Evolutionary conservation across 2,329 filamentous ascomycete species (phyloP), one percentile per base, ranked within the genome.

Genomic region (Coleophoma crateriformis): DNA sequence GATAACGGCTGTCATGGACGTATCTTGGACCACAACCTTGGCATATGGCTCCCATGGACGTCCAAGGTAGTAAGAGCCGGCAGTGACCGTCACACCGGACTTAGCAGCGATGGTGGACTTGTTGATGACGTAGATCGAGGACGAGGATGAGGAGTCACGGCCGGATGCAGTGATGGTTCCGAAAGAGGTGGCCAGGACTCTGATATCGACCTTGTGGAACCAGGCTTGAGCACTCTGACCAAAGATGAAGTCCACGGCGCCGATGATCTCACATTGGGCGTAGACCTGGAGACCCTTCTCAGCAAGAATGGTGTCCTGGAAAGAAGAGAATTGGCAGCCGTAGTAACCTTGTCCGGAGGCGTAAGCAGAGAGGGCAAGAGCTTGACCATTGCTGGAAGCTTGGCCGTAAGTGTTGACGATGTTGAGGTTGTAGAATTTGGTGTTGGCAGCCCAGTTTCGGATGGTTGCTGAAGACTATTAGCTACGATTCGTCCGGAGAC

Each of bases 201-300:
- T 65, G 53, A 80, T 73, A 46, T 73, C 70, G 54, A 68, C 68
- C 14, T 64, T 54, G 47, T 78, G 71, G 61, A 73, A 75, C 77
- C 74, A 82, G 44, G 73, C 68, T 46, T 66, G 63, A 33, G 73
- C 69, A 43, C 68, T 53, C 61, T 77, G 69, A 50, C 79, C 72
- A 61, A 82, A 82, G 54, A 79, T 75, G 59, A 81, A 79, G 56
- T 82, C 79, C 34, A 75, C 76, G 3, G 75, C 74, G 35, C 78
- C 77, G 34, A 74, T 71, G 53, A 82, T 79, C 50, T 75, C 71
- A 51, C 70, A 71, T 53, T 74, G 73, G 38, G 73, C 74, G 58
- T 79, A 82, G 41, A 81, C 58, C 56, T 81, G 71, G 52, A 70
- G 65, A 56, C 79, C 79, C 47, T 65, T 67, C 56, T 77, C 63